Evolutionary conservation across 108 stramenopile genomes (phyloP), one percentile per base, ranked within the genome.

Genomic region (Asterionellopsis glacialis): DNA sequence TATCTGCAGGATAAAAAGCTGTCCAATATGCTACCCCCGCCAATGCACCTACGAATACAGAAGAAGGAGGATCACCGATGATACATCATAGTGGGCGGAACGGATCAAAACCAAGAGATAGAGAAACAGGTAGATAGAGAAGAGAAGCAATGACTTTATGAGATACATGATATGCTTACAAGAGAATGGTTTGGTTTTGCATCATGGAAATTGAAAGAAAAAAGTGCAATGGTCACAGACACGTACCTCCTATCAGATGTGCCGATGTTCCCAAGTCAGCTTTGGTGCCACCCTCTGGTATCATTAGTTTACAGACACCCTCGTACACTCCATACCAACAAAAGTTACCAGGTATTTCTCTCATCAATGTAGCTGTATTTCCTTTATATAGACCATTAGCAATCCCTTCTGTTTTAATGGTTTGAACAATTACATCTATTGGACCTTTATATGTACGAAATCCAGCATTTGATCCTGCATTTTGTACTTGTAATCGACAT

Each of bases 21-120:
- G 76, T 77, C 76, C 76, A 77, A 42, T 77, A 77, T 0, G 71
- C 72, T 21, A 73, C 76, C 6, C 76, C 76, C 0, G 76, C 72
- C 11, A 64, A 22, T 15, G 76, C 76, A 33, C 76, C 33, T 33
- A 33, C 33, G n/a, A 33, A 7, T 33, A 33, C 7, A 33, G 33
- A 33, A 33, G 2, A 33, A 33, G 2, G n/a, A n/a, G n/a, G n/a
- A n/a, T n/a, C n/a, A n/a, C n/a, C n/a, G n/a, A n/a, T n/a, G n/a
- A n/a, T n/a, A n/a, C n/a, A n/a, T n/a, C n/a, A n/a, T n/a, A n/a
- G n/a, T n/a, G n/a, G n/a, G n/a, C n/a, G n/a, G n/a, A n/a, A n/a
- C n/a, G n/a, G n/a, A n/a, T n/a, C n/a, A n/a, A n/a, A n/a, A n/a
- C n/a, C n/a, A n/a, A n/a, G n/a, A n/a, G n/a, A n/a, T n/a, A n/a